phyloP scores from a whole-genome alignment of 352 stramenopile species.

The Pythium phragmitis region DNA sequence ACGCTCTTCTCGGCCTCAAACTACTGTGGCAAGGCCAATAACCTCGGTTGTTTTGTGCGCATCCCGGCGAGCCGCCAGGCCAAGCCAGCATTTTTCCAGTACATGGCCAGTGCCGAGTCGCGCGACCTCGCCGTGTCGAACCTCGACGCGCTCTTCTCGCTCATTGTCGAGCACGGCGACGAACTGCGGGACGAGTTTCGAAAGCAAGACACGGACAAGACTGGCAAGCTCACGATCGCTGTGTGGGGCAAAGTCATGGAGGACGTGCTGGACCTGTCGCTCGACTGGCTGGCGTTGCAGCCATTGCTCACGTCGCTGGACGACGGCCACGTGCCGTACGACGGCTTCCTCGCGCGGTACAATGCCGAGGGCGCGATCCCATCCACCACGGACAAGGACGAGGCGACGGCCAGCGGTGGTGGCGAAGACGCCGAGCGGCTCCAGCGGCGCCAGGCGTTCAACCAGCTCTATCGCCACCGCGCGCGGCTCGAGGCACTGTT shows the following conservation, averaged over 20 bases:
- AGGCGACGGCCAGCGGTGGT: background rate
- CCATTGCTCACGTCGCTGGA: slow-evolving; percentile 74
- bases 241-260: slow-evolving; percentile 73
- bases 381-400: slow-evolving; percentile 3
- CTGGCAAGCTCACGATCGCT: slow-evolving; percentile 43
- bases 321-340: slow-evolving; percentile 68
- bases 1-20: slow-evolving; percentile 88
- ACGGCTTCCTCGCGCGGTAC: slow-evolving; percentile 76
- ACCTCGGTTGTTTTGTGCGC: slow-evolving; percentile 84
- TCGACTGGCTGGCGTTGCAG: slow-evolving; percentile 78
- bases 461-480: slow-evolving; percentile 81
- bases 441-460: slow-evolving; percentile 70
- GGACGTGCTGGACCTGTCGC: slow-evolving; percentile 70
- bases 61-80: slow-evolving; percentile 60
- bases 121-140: slow-evolving; percentile 82
- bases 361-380: slow-evolving; percentile 47
- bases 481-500: slow-evolving; percentile 83
- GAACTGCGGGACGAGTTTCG: slow-evolving; percentile 67
- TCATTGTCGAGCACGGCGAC: slow-evolving; percentile 75
- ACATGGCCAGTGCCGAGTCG: slow-evolving; percentile 81
- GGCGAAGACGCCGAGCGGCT: slow-evolving; percentile 40
- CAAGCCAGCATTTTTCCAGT: slow-evolving; percentile 87
- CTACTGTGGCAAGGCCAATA: slow-evolving; percentile 85
- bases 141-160: slow-evolving; percentile 79
- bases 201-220: slow-evolving; percentile 43